Conservation (phyloP, 179 eudicot species). For the Patellifolia procumbens region DNA sequence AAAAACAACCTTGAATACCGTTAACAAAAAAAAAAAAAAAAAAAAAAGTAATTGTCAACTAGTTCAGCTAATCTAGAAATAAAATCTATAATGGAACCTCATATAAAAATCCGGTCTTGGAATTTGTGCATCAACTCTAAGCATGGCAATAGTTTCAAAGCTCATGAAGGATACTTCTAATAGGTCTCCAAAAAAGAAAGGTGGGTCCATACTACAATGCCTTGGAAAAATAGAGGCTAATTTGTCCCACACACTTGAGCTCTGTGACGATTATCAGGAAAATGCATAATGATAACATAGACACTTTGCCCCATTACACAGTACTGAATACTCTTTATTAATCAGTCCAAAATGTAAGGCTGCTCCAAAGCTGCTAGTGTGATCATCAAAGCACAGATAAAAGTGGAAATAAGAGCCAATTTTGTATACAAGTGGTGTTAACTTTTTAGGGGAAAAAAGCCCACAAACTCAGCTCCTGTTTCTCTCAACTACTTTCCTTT, state of each 20-base stretch:
- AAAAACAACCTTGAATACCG: neutral
- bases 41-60: no score
- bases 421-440: conserved; percentile 16
- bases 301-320: conserved; percentile 19
- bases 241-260: neutral
- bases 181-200: neutral
- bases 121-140: neutral
- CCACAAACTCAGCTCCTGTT: conserved; percentile 20
- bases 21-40: neutral
- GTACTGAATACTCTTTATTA: conserved; percentile 17
- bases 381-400: conserved; percentile 31
- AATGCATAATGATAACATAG: conserved; percentile 20
- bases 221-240: neutral
- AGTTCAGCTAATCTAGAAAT: no score
- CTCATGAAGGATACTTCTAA: neutral
- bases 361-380: conserved; percentile 30
- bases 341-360: conserved; percentile 36
- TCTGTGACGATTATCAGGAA: conserved; percentile 2
- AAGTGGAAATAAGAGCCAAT: conserved; percentile 19
- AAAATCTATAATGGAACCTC: no score
- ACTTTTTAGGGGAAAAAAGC: conserved; percentile 19
- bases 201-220: neutral
- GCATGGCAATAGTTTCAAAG: neutral
- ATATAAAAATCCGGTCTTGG: neutral
- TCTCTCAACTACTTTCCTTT: conserved; percentile 17